Conservation (phyloP, 352 stramenopile species). For the Phytopythium oedochilum region DNA sequence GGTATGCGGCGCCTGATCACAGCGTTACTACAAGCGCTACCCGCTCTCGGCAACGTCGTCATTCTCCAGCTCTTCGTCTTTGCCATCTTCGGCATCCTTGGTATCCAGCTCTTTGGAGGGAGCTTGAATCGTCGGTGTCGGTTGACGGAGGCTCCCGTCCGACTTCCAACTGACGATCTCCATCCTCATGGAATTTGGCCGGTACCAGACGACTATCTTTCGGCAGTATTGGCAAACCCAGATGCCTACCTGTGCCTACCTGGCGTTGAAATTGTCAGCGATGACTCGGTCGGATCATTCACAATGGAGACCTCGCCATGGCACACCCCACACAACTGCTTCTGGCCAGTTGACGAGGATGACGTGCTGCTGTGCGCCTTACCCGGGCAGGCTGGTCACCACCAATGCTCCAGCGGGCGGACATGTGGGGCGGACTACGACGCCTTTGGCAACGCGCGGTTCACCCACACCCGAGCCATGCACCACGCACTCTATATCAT, state of each 20-base stretch:
- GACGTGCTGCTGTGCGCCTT: constrained; percentile 76
- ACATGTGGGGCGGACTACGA: constrained; percentile 75
- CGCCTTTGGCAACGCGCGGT: constrained; percentile 59
- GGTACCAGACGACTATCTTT: constrained; percentile 39
- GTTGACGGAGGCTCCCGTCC: constrained; percentile 70
- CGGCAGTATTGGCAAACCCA: constrained; percentile 30
- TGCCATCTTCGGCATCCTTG: constrained; percentile 89
- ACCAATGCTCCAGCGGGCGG: constrained; percentile 27
- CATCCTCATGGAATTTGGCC: constrained; percentile 39
- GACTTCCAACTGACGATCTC: constrained; percentile 28
- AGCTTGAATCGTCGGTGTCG: constrained; percentile 80
- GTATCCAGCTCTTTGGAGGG: constrained; percentile 84
- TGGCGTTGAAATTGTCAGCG: constrained; percentile 37
- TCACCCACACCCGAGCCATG: constrained; percentile 40
- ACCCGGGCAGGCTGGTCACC: constrained; percentile 34
- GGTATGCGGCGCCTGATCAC: constrained; percentile 78
- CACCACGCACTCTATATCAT: constrained; percentile 47
- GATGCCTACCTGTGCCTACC: constrained; percentile 32
- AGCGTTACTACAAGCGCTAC: constrained; percentile 80
- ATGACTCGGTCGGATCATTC: constrained; percentile 30
- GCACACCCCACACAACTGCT: constrained; percentile 72
- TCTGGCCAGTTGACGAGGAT: constrained; percentile 87
- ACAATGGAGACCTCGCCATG: constrained; percentile 73
- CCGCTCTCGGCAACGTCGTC: constrained; percentile 85
- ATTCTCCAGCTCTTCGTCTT: constrained; percentile 90